These are phyloP conservation scores for Termitomyces sp. DNA, from an alignment of 1,284 basidiomycete genomes.

Conservation along the genomic window DNA sequence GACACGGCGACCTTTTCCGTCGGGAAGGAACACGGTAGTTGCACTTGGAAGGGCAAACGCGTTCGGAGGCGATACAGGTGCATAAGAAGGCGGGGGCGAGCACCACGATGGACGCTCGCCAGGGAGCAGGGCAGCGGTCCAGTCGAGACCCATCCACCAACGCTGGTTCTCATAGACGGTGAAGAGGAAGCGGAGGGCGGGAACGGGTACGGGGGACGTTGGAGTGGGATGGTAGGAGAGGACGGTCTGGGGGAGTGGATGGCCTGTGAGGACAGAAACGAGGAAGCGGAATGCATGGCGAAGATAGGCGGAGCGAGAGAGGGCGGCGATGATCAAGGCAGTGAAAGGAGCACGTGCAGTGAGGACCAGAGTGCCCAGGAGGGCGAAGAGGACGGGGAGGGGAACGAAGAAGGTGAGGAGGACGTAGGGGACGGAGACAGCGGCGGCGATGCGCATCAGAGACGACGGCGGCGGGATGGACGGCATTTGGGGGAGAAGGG, in stretches of 20 bases:
- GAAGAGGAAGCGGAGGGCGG: conserved; percentile 73
- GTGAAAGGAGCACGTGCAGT: conserved; percentile 66
- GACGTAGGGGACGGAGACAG: conserved; percentile 59
- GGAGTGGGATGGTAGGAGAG: conserved; percentile 33
- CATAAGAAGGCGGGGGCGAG: conserved; percentile 39
- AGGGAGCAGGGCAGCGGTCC: conserved; percentile 89
- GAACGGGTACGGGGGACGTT: conserved; percentile 30
- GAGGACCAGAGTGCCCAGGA: conserved; percentile 55
- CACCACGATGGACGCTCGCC: conserved; percentile 91
- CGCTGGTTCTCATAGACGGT: conserved; percentile 92
- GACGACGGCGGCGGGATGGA: conserved; percentile 19
- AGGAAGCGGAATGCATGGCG: conserved; percentile 51
- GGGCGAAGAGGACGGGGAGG: conserved; percentile 52
- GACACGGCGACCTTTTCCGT: conserved; percentile 41
- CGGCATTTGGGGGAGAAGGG: conserved; percentile 38
- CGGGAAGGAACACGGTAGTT: conserved; percentile 48
- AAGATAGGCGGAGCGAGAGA: conserved; percentile 64
- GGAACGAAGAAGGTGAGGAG: conserved; percentile 49
- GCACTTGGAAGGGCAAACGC: conserved; percentile 58
- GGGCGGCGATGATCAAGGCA: conserved; percentile 41
- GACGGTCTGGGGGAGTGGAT: conserved; percentile 38
- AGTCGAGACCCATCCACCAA: conserved; percentile 91
- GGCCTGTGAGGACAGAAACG: conserved; percentile 48
- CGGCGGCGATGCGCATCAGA: conserved; percentile 42
- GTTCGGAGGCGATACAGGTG: conserved; percentile 59